These are phyloP conservation scores for Gossypium stocksii DNA, from an alignment of 345 rosid genomes.

Conservation along the genomic window DNA sequence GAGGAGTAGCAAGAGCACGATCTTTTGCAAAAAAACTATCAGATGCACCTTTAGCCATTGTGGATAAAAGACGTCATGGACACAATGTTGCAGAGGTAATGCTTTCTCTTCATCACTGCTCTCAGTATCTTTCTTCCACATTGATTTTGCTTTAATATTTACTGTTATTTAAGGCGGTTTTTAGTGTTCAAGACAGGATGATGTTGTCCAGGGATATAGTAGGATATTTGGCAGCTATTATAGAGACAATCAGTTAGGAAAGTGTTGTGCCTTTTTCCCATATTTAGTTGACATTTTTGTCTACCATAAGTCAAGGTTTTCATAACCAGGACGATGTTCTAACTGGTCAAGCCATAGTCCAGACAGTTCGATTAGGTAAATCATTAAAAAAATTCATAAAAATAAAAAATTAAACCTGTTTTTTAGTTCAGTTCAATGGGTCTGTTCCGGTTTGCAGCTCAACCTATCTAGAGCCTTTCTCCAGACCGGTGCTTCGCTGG, in stretches of 20 bases:
- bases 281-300: not conserved
- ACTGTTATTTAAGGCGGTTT: not conserved
- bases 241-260: not conserved
- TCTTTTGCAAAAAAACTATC: conserved; percentile 91
- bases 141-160: not conserved
- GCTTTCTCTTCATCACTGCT: conserved; percentile 12
- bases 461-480: no score
- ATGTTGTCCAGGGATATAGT: not conserved
- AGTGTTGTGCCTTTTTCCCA: not conserved
- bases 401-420: no score
- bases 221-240: not conserved
- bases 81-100: conserved; percentile 97
- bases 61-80: conserved; percentile 94
- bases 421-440: no score
- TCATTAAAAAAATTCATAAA: no score
- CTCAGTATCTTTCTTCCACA: not conserved
- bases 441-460: no score
- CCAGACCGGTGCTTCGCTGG: no score
- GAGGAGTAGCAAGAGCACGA: conserved; percentile 99
- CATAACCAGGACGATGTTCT: no score
- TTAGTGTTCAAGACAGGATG: not conserved
- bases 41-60: conserved; percentile 95
- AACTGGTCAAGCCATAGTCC: no score
- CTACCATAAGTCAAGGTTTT: not conserved
- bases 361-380: no score